phyloP scores from a whole-genome alignment of 2,329 filamentous ascomycete species.

The Epichloe sp. region DNA sequence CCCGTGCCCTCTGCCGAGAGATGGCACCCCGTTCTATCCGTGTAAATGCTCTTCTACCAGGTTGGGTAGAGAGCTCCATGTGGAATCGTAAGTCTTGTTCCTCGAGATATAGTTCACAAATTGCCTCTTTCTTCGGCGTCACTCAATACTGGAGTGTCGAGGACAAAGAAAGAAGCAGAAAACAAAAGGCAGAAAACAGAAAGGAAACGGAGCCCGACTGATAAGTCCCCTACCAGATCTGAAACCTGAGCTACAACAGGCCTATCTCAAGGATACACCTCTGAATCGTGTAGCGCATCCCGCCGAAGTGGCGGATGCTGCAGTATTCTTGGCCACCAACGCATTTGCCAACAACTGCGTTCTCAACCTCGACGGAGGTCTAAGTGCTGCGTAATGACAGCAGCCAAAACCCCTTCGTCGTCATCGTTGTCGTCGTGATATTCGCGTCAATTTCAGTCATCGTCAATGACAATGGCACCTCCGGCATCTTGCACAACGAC shows the following conservation, averaged over 20 bases:
- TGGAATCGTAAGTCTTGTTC: constrained; percentile 44
- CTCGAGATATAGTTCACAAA: constrained; percentile 5
- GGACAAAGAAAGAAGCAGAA: neutral
- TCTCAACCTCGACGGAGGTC: constrained; percentile 72
- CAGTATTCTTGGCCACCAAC: constrained; percentile 63
- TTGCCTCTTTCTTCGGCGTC: constrained; percentile 1
- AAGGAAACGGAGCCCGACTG: constrained; percentile 12
- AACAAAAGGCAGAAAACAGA: neutral
- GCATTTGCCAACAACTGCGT: constrained; percentile 78
- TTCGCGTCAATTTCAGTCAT: constrained; percentile 27
- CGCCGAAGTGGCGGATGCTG: constrained; percentile 70
- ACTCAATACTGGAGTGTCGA: neutral
- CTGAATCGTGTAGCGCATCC: constrained; percentile 50
- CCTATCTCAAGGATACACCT: constrained; percentile 43
- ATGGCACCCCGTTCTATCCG: constrained; percentile 49
- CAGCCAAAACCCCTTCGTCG: neutral
- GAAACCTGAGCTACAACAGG: constrained; percentile 23
- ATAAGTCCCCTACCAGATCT: constrained; percentile 28
- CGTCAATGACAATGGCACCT: constrained; percentile 55
- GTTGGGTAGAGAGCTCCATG: constrained; percentile 76
- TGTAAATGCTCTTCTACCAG: constrained; percentile 70
- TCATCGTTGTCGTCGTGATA: neutral
- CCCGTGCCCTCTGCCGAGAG: constrained; percentile 52
- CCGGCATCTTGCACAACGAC: constrained; percentile 40
- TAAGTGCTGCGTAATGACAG: constrained; percentile 51